Conservation (phyloP, 768 basidiomycete genomes). For the Auricularia sp. region DNA sequence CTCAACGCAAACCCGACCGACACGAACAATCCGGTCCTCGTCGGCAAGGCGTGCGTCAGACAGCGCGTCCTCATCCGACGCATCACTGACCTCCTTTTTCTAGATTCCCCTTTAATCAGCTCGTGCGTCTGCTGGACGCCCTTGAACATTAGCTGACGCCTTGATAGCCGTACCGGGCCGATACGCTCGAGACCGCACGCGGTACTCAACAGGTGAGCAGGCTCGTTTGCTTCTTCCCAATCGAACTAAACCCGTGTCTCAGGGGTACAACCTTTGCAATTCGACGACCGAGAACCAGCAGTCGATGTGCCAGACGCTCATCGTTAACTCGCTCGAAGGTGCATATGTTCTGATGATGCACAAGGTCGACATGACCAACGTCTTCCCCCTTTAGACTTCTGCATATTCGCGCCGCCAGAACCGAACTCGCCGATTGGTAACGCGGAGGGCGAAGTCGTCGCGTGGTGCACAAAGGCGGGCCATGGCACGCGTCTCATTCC, state of each 20-base stretch:
- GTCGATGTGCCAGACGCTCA: constrained; percentile 7
- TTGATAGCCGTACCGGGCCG: not conserved
- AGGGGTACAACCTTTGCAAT: constrained; percentile 17
- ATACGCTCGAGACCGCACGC: constrained; percentile 20
- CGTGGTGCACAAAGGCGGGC: constrained; percentile 30
- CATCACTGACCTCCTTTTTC: not conserved
- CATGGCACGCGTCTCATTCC: constrained; percentile 63
- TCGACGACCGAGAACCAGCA: constrained; percentile 1
- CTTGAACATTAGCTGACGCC: not conserved
- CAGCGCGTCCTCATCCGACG: not conserved
- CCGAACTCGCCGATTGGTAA: not conserved
- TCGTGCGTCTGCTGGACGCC: not conserved
- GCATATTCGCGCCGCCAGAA: constrained; percentile 1
- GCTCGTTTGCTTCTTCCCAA: constrained; percentile 10
- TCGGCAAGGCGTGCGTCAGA: not conserved
- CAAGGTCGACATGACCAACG: constrained; percentile 17
- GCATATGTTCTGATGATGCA: not conserved
- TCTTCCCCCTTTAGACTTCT: constrained; percentile 5
- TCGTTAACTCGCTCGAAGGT: constrained; percentile 16
- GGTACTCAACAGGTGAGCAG: constrained; percentile 33
- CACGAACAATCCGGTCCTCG: not conserved
- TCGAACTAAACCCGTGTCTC: not conserved
- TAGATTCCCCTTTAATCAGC: not conserved
- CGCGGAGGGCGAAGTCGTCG: constrained; percentile 2
- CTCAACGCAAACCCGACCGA: constrained; percentile 16